Evolutionary conservation across 2,329 filamentous ascomycete species (phyloP).

Genomic region (Amauroascus niger): DNA sequence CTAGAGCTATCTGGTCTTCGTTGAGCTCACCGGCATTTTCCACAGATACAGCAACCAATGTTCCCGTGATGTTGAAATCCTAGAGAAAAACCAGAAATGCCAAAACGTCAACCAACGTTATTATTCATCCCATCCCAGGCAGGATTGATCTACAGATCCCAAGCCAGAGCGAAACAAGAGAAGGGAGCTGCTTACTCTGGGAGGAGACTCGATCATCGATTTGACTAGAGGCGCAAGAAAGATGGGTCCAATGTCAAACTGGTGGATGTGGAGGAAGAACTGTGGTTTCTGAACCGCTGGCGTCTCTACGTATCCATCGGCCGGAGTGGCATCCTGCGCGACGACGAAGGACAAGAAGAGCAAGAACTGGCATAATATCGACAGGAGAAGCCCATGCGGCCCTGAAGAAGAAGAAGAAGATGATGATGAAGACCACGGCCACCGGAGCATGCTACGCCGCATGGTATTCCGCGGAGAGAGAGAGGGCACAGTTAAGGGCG

Average conservation of each 20-base stretch:
- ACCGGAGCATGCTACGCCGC: neutral
- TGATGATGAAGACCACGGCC: neutral
- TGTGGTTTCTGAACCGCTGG: neutral
- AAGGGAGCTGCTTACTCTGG: neutral
- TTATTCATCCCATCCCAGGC: neutral
- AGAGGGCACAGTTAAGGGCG: neutral
- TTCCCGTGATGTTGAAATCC: conserved; percentile 25
- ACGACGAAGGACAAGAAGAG: neutral
- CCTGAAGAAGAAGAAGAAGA: conserved; percentile 2
- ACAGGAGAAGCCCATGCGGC: neutral
- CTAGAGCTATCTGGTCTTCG: conserved; percentile 29
- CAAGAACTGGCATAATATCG: conserved; percentile 1
- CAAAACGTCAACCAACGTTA: no score
- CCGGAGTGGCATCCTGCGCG: conserved; percentile 4
- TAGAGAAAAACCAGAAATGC: conserved; percentile 15
- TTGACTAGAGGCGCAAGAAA: neutral
- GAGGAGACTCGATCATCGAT: neutral
- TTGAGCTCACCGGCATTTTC: conserved; percentile 24
- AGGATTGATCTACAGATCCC: neutral
- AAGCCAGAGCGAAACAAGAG: neutral
- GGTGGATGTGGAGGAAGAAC: conserved; percentile 1
- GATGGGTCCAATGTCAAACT: neutral
- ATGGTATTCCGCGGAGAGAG: neutral
- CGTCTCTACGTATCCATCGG: neutral
- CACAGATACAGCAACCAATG: conserved; percentile 23